Evolutionary conservation across 352 stramenopile species (phyloP), one percentile per base, ranked within the genome.

Genomic region (Globisporangium acanthophoron): DNA sequence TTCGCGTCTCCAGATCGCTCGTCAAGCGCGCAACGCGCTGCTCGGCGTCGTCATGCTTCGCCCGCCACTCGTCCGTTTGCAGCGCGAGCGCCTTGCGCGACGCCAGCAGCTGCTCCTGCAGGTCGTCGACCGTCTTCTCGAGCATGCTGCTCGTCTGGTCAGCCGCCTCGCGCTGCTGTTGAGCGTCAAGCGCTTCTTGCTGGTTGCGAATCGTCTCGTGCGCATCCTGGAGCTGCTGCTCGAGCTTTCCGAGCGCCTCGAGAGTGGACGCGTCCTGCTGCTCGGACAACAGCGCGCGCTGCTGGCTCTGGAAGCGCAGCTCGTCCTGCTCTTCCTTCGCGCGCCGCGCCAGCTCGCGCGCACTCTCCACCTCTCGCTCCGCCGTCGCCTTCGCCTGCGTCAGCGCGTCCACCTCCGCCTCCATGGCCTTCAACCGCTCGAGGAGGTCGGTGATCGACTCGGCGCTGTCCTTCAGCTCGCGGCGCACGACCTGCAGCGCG

Each of bases 311-410:
- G 50, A 75, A 72, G 13, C 71, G 74, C 48, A 91, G 63, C 52
- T 91, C 78, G 35, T 73, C 59, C n/a, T 77, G 58, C 49, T 87
- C 81, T 29, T 88, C 79, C 43, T 74, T 73, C 0, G 70, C 66
- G 29, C 69, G 74, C 20, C 67, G 37, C 21, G 80, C 41, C 8
- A 70, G 57, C 54, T 62, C 63, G 15, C 54, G 54, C 45, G 80
- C 58, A 2, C 54, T 71, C 3, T 58, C 46, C 3, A 74, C 11
- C 27, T 80, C 71, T 21, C 71, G 66, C n/a, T 88, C 75, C 11
- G 64, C 67, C 37, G 56, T 21, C 21, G 78, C 67, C 50, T 78
- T 64, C 11, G 56, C 54, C 5, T 45, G 54, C 39, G 40, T 51
- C 40, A 61, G 55, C 0, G 44, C 50, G 18, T 62, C 56, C 16